phyloP scores from a whole-genome alignment of 805 yeast species.

The Metschnikowia lochheadii region DNA sequence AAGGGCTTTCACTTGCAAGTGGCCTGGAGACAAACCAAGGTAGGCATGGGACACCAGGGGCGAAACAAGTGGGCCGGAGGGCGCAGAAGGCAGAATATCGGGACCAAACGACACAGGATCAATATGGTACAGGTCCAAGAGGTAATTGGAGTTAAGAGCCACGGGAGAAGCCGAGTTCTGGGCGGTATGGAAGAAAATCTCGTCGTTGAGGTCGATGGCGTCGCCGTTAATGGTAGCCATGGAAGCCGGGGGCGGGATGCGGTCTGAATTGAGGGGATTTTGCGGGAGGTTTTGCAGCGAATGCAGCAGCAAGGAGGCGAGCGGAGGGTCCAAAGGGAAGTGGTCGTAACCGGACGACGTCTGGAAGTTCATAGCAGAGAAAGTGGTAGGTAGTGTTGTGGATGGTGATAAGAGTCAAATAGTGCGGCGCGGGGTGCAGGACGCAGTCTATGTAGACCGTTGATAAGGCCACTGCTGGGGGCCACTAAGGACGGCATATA shows the following conservation, averaged over 20 bases:
- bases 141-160: not conserved
- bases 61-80: not conserved
- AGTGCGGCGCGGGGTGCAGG: conserved; percentile 3
- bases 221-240: conserved; percentile 15
- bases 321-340: conserved; percentile 1
- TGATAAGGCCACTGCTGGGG: not conserved
- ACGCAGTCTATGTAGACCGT: not conserved
- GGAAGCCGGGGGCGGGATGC: conserved; percentile 19
- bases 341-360: not conserved
- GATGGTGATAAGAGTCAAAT: not conserved
- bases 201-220: conserved; percentile 24
- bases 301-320: not conserved
- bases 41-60: not conserved
- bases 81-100: not conserved
- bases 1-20: not conserved
- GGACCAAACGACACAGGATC: not conserved
- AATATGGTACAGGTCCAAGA: conserved; percentile 1
- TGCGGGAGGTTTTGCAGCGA: conserved; percentile 1
- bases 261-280: conserved; percentile 9
- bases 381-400: conserved; percentile 2
- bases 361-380: not conserved
- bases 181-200: conserved; percentile 21
- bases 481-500: too few species aligned
- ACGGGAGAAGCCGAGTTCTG: not conserved
- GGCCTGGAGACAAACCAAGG: not conserved